Conservation (phyloP, 2,329 filamentous ascomycete genomes). For the Fusarium sp. region DNA sequence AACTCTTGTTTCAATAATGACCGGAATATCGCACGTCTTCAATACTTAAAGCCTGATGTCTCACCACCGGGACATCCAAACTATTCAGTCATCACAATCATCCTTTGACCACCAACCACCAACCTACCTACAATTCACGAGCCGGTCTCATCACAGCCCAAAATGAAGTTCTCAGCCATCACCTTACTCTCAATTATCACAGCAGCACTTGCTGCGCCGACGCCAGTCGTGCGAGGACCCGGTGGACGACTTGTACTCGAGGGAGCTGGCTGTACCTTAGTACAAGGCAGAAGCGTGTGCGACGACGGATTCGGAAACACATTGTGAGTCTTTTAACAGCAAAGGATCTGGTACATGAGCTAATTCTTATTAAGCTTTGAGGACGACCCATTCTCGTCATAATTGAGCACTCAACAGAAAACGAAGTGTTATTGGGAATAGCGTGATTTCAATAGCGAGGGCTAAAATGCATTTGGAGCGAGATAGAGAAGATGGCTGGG, state of each 20-base stretch:
- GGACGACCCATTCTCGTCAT: conserved; percentile 19
- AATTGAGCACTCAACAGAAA: not conserved
- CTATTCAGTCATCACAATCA: too few species aligned
- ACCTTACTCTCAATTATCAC: not conserved
- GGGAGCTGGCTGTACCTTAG: conserved; percentile 1
- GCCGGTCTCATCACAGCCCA: not conserved
- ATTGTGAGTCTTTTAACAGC: conserved; percentile 1
- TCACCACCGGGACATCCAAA: not conserved
- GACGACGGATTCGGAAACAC: conserved; percentile 27
- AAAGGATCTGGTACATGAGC: accelerated
- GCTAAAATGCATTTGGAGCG: not conserved
- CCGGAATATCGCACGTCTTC: not conserved
- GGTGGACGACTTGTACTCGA: conserved; percentile 17
- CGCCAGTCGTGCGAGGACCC: conserved; percentile 5
- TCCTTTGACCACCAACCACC: accelerated
- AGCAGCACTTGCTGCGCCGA: not conserved
- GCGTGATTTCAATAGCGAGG: too few species aligned
- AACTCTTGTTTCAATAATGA: not conserved
- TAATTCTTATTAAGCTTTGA: not conserved
- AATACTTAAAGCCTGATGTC: not conserved
- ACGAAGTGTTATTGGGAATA: too few species aligned
- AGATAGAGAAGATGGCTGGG: not conserved
- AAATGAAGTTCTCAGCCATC: conserved; percentile 8
- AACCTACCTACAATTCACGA: not conserved
- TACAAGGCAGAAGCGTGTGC: conserved; percentile 27